Conservation (phyloP, 305 asterid species). For the Solanum aculeatissimum region DNA sequence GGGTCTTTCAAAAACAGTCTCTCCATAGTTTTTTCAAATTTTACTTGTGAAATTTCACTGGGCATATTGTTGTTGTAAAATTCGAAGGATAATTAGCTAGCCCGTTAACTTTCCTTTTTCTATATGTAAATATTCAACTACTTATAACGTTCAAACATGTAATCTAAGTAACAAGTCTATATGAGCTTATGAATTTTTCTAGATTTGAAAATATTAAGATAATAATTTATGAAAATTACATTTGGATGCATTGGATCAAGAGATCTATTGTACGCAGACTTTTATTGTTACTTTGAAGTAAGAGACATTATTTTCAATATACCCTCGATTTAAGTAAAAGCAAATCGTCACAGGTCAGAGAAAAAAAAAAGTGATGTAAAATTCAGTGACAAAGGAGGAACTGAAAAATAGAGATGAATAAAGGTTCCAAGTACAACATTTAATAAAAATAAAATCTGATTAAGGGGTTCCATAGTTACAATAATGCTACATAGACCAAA, state of each 20-base stretch:
- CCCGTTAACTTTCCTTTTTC: too few species aligned
- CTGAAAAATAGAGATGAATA: not conserved
- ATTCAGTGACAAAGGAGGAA: not conserved
- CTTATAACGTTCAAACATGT: not conserved
- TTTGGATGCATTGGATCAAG: not conserved
- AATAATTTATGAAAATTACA: not conserved
- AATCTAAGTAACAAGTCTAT: not conserved
- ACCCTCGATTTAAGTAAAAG: too few species aligned
- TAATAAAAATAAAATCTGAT: not conserved
- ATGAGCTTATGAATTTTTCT: not conserved
- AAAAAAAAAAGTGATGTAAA: not conserved
- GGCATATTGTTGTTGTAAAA: too few species aligned
- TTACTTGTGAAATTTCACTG: too few species aligned
- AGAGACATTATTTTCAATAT: not conserved
- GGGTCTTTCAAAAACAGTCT: too few species aligned
- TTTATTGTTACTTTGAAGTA: fast-evolving
- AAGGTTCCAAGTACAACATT: not conserved
- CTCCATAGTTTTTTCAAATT: too few species aligned
- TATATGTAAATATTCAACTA: too few species aligned
- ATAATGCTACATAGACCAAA: not conserved
- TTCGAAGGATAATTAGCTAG: too few species aligned
- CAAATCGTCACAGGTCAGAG: too few species aligned
- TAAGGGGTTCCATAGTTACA: not conserved
- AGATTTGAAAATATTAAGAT: not conserved
- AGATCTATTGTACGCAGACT: not conserved